Conservation (phyloP, 2,329 filamentous ascomycete species). For the Sporothrix humicola region DNA sequence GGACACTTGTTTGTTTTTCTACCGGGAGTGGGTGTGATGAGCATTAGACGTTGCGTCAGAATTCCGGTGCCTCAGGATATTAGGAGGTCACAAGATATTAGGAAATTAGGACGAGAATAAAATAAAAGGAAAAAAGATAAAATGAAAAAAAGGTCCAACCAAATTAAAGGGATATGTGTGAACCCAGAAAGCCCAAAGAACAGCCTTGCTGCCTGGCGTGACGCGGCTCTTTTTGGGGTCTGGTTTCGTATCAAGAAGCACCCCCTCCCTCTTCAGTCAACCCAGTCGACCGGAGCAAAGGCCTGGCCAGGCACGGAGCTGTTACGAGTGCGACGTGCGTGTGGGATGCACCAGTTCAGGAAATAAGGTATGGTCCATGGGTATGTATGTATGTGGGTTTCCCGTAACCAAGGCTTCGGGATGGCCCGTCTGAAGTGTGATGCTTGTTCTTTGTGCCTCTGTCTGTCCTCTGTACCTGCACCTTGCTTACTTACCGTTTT, state of each 20-base stretch:
- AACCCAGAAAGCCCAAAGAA: background rate
- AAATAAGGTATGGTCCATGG: background rate
- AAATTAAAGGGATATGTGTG: too few relatives aligned
- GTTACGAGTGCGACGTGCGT: background rate
- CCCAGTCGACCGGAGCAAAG: background rate
- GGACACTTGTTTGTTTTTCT: background rate
- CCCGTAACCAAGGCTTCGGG: constrained; percentile 24
- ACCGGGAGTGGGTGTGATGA: background rate
- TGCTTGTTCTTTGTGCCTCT: too few relatives aligned
- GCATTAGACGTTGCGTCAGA: background rate
- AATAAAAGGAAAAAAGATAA: background rate
- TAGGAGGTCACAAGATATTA: background rate
- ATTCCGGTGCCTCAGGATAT: background rate
- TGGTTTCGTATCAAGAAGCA: background rate
- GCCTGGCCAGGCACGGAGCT: background rate
- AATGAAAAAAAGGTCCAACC: background rate
- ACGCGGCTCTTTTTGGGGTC: constrained; percentile 3
- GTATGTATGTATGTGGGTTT: background rate
- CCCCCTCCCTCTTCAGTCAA: background rate
- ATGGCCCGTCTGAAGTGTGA: constrained; percentile 12
- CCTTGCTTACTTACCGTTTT: background rate
- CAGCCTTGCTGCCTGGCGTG: constrained; percentile 24
- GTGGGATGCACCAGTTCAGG: background rate
- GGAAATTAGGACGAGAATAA: background rate
- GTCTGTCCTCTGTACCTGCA: too few relatives aligned